Percentiles rank a stretch among this genome's conserved stretches.
phyloP scores from a whole-genome alignment of 495 filamentous ascomycete species.

The Hamigera avellanea region DNA sequence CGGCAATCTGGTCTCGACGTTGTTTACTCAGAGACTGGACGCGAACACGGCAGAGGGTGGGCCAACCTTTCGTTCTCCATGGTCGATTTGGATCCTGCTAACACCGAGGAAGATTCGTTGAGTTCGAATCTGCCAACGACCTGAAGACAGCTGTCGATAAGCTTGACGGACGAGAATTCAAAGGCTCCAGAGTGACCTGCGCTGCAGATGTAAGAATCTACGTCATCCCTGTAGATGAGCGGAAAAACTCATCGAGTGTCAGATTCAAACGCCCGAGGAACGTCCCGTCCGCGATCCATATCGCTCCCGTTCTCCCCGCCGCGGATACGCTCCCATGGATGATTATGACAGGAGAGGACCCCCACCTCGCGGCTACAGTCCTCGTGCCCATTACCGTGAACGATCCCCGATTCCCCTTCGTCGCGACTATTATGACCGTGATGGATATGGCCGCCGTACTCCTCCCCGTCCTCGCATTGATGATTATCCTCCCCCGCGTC shows the following conservation, averaged over 20 bases:
- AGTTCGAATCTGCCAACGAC: conserved; percentile 88
- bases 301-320: conserved; percentile 65
- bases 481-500: conserved; percentile 53
- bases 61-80: conserved; percentile 20
- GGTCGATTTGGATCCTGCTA: conserved; percentile 10
- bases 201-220: conserved; percentile 62
- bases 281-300: conserved; percentile 57
- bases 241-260: conserved; percentile 10
- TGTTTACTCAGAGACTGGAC: conserved; percentile 92
- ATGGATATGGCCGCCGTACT: conserved; percentile 54
- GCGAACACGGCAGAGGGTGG: conserved; percentile 89
- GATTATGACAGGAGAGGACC: conserved; percentile 70
- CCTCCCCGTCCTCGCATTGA: conserved; percentile 65
- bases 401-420: conserved; percentile 61
- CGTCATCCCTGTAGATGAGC: background rate
- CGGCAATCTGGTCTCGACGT: conserved; percentile 94
- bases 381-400: conserved; percentile 77
- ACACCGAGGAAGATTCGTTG: conserved; percentile 70
- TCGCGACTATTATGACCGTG: conserved; percentile 74
- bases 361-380: conserved; percentile 69
- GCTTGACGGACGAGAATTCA: conserved; percentile 84
- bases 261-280: conserved; percentile 52
- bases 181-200: conserved; percentile 72
- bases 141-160: conserved; percentile 86
- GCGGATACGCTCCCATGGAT: conserved; percentile 54